These are phyloP conservation scores for Skeletonema menzelii DNA, from an alignment of 108 stramenopile species.

Conservation along the genomic window DNA sequence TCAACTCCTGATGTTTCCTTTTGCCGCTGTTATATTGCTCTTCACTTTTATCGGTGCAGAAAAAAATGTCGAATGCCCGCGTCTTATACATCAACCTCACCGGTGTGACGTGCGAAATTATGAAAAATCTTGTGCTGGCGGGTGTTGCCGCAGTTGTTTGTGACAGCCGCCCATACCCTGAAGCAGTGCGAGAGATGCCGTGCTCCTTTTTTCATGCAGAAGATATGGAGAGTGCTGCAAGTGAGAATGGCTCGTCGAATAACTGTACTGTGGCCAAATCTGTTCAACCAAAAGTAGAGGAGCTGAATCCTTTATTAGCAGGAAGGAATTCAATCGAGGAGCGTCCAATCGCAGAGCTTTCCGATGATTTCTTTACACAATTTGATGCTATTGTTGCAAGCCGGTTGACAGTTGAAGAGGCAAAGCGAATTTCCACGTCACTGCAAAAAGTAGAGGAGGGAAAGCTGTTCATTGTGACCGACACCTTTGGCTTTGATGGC, in stretches of 20 bases:
- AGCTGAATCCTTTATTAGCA: constrained; percentile 85
- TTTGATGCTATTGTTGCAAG: constrained; percentile 89
- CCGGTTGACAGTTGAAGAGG: constrained; percentile 55
- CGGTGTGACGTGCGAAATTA: constrained; percentile 81
- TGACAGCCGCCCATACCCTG: constrained; percentile 72
- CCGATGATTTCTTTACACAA: constrained; percentile 65
- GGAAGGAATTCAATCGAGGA: constrained; percentile 76
- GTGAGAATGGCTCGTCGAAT: constrained; percentile 1
- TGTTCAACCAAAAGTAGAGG: constrained; percentile 76
- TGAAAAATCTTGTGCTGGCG: constrained; percentile 94
- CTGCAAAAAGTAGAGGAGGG: constrained; percentile 13
- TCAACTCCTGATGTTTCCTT: neutral
- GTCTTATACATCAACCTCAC: constrained; percentile 91
- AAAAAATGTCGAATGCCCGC: constrained; percentile 84
- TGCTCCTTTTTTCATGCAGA: constrained; percentile 49
- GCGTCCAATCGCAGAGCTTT: constrained; percentile 45
- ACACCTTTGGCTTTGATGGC: constrained; percentile 86
- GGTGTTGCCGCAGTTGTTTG: constrained; percentile 85
- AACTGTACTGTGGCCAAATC: constrained; percentile 61
- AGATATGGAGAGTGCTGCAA: constrained; percentile 37
- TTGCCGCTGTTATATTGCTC: neutral
- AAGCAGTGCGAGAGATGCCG: constrained; percentile 49
- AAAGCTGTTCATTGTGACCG: constrained; percentile 66
- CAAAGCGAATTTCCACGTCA: constrained; percentile 53
- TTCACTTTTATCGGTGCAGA: constrained; percentile 10